A percentile compares a stretch with the other conserved stretches of the same genome.
These are phyloP conservation scores for Penicillium robsamsonii DNA, from an alignment of 495 filamentous ascomycete genomes.

Conservation along the genomic window DNA sequence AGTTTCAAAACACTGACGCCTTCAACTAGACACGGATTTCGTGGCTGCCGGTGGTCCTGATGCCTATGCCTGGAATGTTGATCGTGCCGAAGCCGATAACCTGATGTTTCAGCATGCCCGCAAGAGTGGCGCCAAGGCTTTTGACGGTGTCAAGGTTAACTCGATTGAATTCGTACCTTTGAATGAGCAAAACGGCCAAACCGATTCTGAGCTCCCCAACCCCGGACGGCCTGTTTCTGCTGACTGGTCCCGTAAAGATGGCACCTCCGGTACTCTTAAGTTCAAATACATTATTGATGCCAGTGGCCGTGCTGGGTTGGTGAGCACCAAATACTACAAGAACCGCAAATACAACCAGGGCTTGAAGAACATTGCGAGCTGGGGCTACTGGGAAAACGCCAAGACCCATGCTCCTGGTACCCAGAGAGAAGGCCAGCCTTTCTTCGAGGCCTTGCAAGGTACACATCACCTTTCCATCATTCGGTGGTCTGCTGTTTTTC, in stretches of 20 bases:
- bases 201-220: constrained; percentile 11
- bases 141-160: constrained; percentile 45
- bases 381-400: constrained; percentile 40
- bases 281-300: constrained; percentile 42
- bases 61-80: constrained; percentile 50
- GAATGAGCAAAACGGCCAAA: constrained; percentile 20
- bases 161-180: constrained; percentile 24
- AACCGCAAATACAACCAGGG: constrained; percentile 36
- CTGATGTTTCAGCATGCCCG: constrained; percentile 51
- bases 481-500: too few species aligned
- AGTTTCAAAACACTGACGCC: neutral
- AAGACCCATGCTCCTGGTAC: constrained; percentile 20
- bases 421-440: constrained; percentile 22
- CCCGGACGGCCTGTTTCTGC: constrained; percentile 48
- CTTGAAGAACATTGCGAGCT: constrained; percentile 39
- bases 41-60: constrained; percentile 40
- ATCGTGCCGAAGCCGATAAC: constrained; percentile 53
- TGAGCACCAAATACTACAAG: constrained; percentile 40
- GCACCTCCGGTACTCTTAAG: constrained; percentile 32
- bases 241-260: constrained; percentile 42
- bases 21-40: constrained; percentile 47
- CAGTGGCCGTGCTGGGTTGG: constrained; percentile 34
- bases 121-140: constrained; percentile 43
- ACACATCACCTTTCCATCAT: too few species aligned
- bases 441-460: constrained; percentile 36